Conservation (phyloP, 257 asterid genomes). For the Ligustrum vulgare region DNA sequence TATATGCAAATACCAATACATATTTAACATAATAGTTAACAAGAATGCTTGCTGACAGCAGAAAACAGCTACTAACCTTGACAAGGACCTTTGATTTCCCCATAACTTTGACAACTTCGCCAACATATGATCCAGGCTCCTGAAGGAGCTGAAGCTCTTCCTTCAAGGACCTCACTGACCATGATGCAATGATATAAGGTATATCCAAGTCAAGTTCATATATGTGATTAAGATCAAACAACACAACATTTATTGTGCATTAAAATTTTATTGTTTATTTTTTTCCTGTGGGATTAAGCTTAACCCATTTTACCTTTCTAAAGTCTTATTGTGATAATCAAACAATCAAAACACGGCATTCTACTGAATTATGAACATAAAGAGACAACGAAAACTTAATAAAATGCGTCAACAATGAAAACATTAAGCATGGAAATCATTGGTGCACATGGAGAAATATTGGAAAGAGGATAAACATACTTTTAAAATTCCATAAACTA, state of each 20-base stretch:
- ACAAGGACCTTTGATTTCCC: slow-evolving; percentile 96
- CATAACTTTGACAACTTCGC: slow-evolving; percentile 97
- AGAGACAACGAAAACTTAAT: not conserved
- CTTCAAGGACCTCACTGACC: slow-evolving; percentile 77
- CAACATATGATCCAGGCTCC: slow-evolving; percentile 98
- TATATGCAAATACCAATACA: not conserved
- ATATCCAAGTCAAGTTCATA: not conserved
- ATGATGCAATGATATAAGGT: slow-evolving; percentile 1
- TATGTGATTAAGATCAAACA: not conserved
- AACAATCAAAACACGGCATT: not conserved
- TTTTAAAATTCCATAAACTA: not conserved
- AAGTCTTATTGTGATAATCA: not conserved
- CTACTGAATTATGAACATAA: not conserved
- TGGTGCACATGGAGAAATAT: not conserved
- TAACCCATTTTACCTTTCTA: not conserved
- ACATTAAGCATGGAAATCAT: no score
- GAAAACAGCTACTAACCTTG: slow-evolving; percentile 51
- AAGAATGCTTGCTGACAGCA: not conserved
- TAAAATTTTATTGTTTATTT: not conserved
- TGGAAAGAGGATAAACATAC: not conserved
- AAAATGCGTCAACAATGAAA: not conserved
- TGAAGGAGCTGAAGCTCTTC: slow-evolving; percentile 93
- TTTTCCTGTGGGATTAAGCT: not conserved
- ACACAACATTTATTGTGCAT: not conserved
- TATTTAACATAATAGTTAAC: not conserved